Conservation (phyloP, 257 asterid genomes). For the Gentiana dahurica region DNA sequence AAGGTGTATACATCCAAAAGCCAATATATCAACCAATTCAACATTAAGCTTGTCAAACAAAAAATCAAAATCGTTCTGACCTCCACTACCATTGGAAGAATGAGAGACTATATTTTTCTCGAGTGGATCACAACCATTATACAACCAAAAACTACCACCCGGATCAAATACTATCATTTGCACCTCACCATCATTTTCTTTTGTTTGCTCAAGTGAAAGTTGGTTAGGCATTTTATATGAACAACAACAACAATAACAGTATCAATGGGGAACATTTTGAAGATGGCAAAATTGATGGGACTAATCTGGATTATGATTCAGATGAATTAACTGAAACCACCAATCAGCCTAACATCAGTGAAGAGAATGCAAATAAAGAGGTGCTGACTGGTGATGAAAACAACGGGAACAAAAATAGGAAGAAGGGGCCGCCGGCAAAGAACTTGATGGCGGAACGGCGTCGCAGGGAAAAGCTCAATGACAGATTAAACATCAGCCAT, state of each 20-base stretch:
- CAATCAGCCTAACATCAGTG: conserved; percentile 9
- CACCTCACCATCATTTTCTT: no score
- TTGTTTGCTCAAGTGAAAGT: no score
- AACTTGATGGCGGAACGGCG: conserved; percentile 95
- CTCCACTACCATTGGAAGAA: no score
- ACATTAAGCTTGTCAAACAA: no score
- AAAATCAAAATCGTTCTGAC: no score
- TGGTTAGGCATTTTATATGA: conserved; percentile 2
- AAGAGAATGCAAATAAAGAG: conserved; percentile 28
- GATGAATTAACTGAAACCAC: conserved; percentile 48
- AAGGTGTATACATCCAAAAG: no score
- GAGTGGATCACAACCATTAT: no score
- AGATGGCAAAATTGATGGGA: conserved; percentile 57
- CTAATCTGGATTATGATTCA: conserved; percentile 57
- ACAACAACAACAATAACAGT: conserved; percentile 32
- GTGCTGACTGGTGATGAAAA: conserved; percentile 22
- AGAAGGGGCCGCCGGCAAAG: conserved; percentile 89
- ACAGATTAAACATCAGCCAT: conserved; percentile 53
- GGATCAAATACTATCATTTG: no score
- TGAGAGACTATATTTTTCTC: no score
- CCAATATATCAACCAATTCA: no score
- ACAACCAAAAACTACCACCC: no score
- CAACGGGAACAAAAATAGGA: conserved; percentile 13
- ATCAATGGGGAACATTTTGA: conserved; percentile 48
- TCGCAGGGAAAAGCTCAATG: conserved; percentile 92